phyloP scores from a whole-genome alignment of 2,329 filamentous ascomycete species.

The Alternaria panax region DNA sequence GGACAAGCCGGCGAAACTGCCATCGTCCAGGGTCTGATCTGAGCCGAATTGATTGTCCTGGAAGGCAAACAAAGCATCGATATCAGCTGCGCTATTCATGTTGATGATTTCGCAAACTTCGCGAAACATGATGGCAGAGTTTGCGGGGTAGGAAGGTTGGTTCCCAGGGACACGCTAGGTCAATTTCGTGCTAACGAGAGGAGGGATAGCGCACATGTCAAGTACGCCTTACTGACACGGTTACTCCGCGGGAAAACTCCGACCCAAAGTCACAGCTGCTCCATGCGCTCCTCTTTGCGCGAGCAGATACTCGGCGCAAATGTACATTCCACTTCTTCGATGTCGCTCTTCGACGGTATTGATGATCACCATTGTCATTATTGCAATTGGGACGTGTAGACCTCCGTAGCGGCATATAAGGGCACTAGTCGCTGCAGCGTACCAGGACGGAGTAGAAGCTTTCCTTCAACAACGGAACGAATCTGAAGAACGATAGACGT shows the following conservation, averaged over 20 bases:
- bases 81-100: conserved; percentile 1
- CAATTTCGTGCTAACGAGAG: conserved; percentile 4
- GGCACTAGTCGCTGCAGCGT: no score
- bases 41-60: background rate
- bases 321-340: background rate
- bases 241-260: background rate
- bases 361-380: no score
- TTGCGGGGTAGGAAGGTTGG: conserved; percentile 3
- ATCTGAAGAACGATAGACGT: no score
- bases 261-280: background rate
- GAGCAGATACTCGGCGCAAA: background rate
- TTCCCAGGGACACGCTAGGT: conserved; percentile 3
- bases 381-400: no score
- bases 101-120: background rate
- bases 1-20: conserved; percentile 12
- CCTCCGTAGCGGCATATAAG: no score
- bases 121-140: background rate
- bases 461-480: no score
- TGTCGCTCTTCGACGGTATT: background rate
- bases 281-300: background rate
- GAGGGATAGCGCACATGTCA: conserved; percentile 17
- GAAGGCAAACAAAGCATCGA: background rate
- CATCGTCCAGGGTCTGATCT: conserved; percentile 5
- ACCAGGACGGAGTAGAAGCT: no score
- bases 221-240: conserved; percentile 13